Base-by-base conservation (phyloP, 805 yeast genomes). In the Yamadazyma sp. region DNA sequence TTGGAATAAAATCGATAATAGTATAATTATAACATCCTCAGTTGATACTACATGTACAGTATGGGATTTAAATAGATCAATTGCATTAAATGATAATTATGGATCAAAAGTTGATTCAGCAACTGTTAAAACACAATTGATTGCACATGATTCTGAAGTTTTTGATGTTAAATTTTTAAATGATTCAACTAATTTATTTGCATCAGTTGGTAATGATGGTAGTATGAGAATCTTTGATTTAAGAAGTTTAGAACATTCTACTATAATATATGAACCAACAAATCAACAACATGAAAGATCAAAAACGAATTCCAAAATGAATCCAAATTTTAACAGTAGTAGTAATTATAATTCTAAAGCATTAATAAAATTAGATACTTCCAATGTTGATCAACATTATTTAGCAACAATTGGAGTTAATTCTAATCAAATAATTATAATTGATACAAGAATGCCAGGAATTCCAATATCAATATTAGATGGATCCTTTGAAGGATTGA, bases 41-140 rank as follows among this genome's bases (percentile, higher is more conserved):
- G 86, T 91, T 8, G 98, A 93, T 60, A 93, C 98, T 1, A 93
- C 98, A 0, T 93, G 98, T 61, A 89, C 98, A 0, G 79, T 88
- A 3, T 93, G 98, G 98, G 98, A 93, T 60, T 58, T 88, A 21
- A 53, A 58, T 41, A 55, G 71, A 19, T 48, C 62, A 4, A 45
- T 31, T 2, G 17, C 31, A 9, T 16, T 32, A 13, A 15, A 32
- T 10, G 40, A 35, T 20, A 8, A 16, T 9, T 9, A 20, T 3
- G 26, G 33, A 7, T 23, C 25, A 11, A 35, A 24, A 10, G 18
- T 7, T 10, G 38, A 35, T 7, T 75, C 80, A 15, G 80, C 75
- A 3, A 65, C 70, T 4, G 95, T 95, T 11, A 85, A 83, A 53
- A 91, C 98, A 1, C 97, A 93, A 61, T 69, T 93, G 31, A 93